Evolutionary conservation across 495 filamentous ascomycete species (phyloP).

Genomic region (Tuber melanosporum): DNA sequence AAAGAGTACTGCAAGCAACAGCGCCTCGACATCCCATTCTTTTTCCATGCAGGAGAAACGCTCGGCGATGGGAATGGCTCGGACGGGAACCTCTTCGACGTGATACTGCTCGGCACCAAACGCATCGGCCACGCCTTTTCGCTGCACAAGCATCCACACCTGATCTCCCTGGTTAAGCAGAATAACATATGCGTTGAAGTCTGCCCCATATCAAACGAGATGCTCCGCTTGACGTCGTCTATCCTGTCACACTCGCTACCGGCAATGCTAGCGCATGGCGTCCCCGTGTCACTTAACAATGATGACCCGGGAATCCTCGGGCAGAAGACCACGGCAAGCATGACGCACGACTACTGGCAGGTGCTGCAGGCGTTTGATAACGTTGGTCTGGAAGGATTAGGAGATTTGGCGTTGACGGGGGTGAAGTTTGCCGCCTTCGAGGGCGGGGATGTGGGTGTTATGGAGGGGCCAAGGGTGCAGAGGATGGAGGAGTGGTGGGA

Average conservation of each 20-base stretch:
- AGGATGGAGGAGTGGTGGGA: constrained; percentile 68
- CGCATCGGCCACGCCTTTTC: constrained; percentile 85
- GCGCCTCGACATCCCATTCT: constrained; percentile 82
- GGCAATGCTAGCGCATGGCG: constrained; percentile 75
- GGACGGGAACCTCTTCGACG: constrained; percentile 86
- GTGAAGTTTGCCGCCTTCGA: constrained; percentile 84
- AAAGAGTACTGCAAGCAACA: constrained; percentile 72
- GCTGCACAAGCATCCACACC: constrained; percentile 82
- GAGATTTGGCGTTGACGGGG: constrained; percentile 83
- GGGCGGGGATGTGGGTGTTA: constrained; percentile 71
- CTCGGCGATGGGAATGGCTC: constrained; percentile 68
- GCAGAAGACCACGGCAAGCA: constrained; percentile 60
- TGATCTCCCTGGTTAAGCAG: constrained; percentile 79
- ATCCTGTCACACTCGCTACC: constrained; percentile 77
- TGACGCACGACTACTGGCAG: constrained; percentile 90
- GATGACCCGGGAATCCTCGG: constrained; percentile 80
- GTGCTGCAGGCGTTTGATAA: constrained; percentile 79
- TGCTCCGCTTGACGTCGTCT: constrained; percentile 67
- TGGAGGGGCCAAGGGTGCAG: constrained; percentile 68
- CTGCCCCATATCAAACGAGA: constrained; percentile 79
- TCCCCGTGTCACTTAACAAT: constrained; percentile 68
- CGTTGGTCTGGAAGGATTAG: constrained; percentile 72
- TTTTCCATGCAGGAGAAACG: constrained; percentile 86
- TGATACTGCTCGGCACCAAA: constrained; percentile 75
- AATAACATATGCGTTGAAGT: constrained; percentile 81